These are phyloP conservation scores for Leccinum boreale DNA, from an alignment of 768 basidiomycete genomes.

Conservation along the genomic window DNA sequence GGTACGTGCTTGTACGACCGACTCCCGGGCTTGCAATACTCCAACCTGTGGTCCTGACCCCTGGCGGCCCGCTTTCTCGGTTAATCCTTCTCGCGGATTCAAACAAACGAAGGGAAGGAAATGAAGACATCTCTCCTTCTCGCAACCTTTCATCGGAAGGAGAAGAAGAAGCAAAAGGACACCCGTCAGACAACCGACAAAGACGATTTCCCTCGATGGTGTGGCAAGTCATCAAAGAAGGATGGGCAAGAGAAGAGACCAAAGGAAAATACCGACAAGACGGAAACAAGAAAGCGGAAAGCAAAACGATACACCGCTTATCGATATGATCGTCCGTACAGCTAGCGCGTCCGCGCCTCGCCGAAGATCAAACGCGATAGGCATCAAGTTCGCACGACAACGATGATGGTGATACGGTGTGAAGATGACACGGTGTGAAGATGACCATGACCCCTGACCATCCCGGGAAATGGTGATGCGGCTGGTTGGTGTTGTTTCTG, in stretches of 20 bases:
- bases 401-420: neutral
- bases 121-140: neutral
- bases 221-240: neutral
- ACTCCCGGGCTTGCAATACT: neutral
- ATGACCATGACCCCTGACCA: neutral
- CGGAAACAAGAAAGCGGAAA: neutral
- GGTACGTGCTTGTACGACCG: neutral
- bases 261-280: neutral
- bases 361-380: slow-evolving; percentile 25
- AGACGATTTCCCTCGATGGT: neutral
- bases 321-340: slow-evolving; percentile 9
- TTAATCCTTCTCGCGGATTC: neutral
- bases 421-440: neutral
- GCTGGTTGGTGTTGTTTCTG: neutral
- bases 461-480: neutral
- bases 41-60: too few relatives aligned
- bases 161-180: slow-evolving; percentile 1
- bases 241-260: neutral
- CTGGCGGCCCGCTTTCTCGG: too few relatives aligned
- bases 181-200: neutral
- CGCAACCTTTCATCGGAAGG: neutral
- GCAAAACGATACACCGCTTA: slow-evolving; percentile 7
- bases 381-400: slow-evolving; percentile 10
- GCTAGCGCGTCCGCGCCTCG: neutral
- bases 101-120: neutral